phyloP scores from a whole-genome alignment of 768 basidiomycete species.

The Panellus pusillus region DNA sequence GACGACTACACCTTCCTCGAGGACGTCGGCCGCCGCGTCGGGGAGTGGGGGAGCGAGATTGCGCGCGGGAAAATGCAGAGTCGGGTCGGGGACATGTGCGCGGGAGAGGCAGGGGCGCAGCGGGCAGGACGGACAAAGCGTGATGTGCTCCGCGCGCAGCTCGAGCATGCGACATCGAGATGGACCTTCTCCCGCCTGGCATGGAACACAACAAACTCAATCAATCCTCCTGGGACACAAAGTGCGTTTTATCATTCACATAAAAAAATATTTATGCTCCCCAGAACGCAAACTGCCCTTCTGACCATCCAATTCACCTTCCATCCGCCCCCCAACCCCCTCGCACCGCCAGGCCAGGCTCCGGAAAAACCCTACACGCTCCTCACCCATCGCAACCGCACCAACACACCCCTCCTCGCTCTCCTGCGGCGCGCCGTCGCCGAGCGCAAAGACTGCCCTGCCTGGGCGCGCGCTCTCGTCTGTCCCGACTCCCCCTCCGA shows the following conservation, averaged over 20 bases:
- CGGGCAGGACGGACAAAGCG: slow-evolving; percentile 51
- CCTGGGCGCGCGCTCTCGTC: slow-evolving; percentile 59
- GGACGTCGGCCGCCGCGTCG: slow-evolving; percentile 73
- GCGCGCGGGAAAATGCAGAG: slow-evolving; percentile 56
- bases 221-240: slow-evolving; percentile 81
- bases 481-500: slow-evolving; percentile 55
- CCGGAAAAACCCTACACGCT: slow-evolving; percentile 46
- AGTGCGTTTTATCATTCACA: slow-evolving; percentile 46
- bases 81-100: slow-evolving; percentile 24
- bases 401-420: slow-evolving; percentile 49
- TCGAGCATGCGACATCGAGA: slow-evolving; percentile 68
- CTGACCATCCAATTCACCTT: slow-evolving; percentile 76
- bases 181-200: slow-evolving; percentile 76
- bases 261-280: slow-evolving; percentile 3
- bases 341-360: slow-evolving; percentile 38
- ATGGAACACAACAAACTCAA: slow-evolving; percentile 81
- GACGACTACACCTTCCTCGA: slow-evolving; percentile 87
- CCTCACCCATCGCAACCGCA: slow-evolving; percentile 63
- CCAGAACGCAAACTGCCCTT: slow-evolving; percentile 64
- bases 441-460: slow-evolving; percentile 49
- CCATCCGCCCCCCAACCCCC: slow-evolving; percentile 50
- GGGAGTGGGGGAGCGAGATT: slow-evolving; percentile 73
- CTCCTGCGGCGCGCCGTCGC: slow-evolving; percentile 48
- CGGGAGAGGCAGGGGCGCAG: slow-evolving; percentile 26
- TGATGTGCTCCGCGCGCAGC: slow-evolving; percentile 65